Base-by-base conservation (phyloP, 2,329 filamentous ascomycete genomes). In the Sclerotiophoma versabilis region DNA sequence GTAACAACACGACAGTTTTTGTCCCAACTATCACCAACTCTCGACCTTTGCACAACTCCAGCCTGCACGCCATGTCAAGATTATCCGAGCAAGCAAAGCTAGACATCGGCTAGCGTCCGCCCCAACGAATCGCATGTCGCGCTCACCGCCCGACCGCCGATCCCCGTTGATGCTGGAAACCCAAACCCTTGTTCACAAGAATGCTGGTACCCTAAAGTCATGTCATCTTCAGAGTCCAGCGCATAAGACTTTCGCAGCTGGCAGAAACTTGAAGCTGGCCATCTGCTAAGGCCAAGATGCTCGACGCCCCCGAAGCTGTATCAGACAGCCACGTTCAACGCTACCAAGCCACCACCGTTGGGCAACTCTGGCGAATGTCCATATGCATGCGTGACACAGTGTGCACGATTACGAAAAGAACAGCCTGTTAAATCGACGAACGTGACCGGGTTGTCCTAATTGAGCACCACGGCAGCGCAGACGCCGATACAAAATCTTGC, bases 41-140 rank as follows among this genome's bases (percentile, higher is more conserved):
- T 49, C 20, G 34, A 33, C 34, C 47, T 64, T 45, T 70, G 67
- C 68, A 70, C 69, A 71, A 69, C 60, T 69, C 57, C 37, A 59
- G 55, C 50, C 56, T 59, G 51, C 37, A 59, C 54, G 55, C 57
- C 58, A 49, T 59, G 64, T 59, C 61, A 66, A 66, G 62, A 32
- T 45, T 54, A 59, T 57, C 61, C 59, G 54, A 57, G 59, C 63
- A 61, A 46, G 47, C 58, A 58, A 47, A 63, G 60, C 66, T 65
- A 64, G 62, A 57, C 59, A 58, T 51, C 49, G 34, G 49, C 56
- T 65, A 63, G 64, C 54, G 49, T 57, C 58, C 25, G 52, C 52
- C 58, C 19, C 54, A 56, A 59, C 65, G 50, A 68, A 68, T 68
- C 50, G 55, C 58, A 22, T 37, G 49, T 50, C 39, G 32, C 39